Base-by-base conservation (phyloP, 306 rosid genomes). In the Prunus salicina region DNA sequence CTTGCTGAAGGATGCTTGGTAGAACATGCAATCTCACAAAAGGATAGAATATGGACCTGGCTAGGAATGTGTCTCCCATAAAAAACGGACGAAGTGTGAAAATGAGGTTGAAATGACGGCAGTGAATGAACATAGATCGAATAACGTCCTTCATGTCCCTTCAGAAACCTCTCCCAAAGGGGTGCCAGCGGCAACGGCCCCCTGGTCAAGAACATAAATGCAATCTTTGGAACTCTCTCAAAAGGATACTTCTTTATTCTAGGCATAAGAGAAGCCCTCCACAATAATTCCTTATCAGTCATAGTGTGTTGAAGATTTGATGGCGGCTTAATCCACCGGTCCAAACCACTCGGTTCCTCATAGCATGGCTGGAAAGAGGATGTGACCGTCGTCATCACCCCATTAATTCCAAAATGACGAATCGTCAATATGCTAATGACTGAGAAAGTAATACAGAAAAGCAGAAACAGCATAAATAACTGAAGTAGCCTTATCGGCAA, bases 161-260 rank as follows among this genome's bases (percentile, higher is more conserved):
- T 82, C 38, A 96, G 70, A 91, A 96, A 96, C 84, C 88, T 96
- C 89, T 96, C 98, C 99, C 98, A 96, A 53, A 96, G 90, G 7
- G 93, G 96, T 43, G 99, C 90, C 22, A 96, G 78, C 9, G 97
- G 99, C 91, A 96, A 76, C 2, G 96, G 93, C 27, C 99, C 99
- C 75, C 92, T 96, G 9, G 98, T 92, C 85, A 96, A 81, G 85
- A 96, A 96, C 99, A 96, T 92, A 50, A 96, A 87, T 32, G 98
- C 99, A 82, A 92, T 81, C 91, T 92, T 96, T 0, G 92, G 98
- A 82, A 91, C 96, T 76, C 97, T 88, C 16, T 58, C 27, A 65
- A 84, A 92, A 69, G 99, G 99, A 79, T 88, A 92, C n/a, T 66
- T 67, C 66, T 78, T 82, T 19, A 86, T 86, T 80, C 87, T 64